Conservation (phyloP, 306 rosid genomes). For the Canavalia ensiformis region DNA sequence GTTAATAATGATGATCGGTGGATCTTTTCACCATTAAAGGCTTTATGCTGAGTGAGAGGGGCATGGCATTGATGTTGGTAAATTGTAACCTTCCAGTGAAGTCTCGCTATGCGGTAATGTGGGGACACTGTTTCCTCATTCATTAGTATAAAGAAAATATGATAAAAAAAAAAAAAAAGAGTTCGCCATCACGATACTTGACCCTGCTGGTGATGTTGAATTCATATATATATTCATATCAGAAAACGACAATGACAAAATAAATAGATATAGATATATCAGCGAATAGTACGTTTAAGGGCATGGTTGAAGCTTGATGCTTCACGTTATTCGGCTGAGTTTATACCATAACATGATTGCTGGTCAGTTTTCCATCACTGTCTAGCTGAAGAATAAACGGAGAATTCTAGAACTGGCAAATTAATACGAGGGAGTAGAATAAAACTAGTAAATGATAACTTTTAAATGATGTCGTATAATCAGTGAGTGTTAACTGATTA, state of each 20-base stretch:
- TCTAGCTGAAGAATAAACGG: not conserved
- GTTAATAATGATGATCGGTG: too few relatives aligned
- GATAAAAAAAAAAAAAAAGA: not conserved
- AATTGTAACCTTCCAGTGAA: too few relatives aligned
- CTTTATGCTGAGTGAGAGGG: too few relatives aligned
- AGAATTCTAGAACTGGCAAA: not conserved
- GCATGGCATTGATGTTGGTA: too few relatives aligned
- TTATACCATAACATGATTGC: not conserved
- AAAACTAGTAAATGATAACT: conserved; percentile 11
- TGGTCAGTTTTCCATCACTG: not conserved
- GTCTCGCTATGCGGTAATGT: too few relatives aligned
- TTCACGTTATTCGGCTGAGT: not conserved
- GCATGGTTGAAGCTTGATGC: conserved; percentile 1
- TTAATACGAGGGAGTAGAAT: too few relatives aligned
- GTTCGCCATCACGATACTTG: not conserved
- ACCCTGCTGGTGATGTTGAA: not conserved
- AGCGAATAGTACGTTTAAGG: conserved; percentile 1
- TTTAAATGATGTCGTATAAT: not conserved
- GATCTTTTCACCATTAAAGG: too few relatives aligned
- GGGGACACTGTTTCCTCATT: too few relatives aligned
- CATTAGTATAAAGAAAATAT: not conserved
- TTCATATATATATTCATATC: not conserved
- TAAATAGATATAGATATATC: not conserved
- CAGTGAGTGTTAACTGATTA: not conserved
- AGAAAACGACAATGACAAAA: not conserved